Conservation (phyloP, 1,284 basidiomycete genomes). For the Omphalotus olearius region DNA sequence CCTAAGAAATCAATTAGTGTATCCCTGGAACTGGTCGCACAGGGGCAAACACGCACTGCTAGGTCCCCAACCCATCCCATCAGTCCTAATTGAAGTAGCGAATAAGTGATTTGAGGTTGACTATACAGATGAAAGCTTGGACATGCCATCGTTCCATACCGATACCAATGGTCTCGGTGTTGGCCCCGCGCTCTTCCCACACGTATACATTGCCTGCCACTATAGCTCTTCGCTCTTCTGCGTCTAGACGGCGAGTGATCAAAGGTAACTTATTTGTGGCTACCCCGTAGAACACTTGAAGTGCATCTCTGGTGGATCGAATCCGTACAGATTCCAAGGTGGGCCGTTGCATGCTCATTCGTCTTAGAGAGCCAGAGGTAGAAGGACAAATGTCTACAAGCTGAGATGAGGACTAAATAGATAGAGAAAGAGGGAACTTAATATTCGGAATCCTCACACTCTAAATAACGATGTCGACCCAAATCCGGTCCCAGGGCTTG, state of each 20-base stretch:
- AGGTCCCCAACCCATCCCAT: constrained; percentile 77
- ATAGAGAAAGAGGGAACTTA: too few species aligned
- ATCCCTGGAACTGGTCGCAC: constrained; percentile 5
- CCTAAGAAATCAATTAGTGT: constrained; percentile 30
- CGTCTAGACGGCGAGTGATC: constrained; percentile 74
- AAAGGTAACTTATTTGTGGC: constrained; percentile 63
- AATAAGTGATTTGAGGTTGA: neutral
- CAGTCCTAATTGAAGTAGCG: constrained; percentile 9
- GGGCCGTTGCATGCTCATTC: constrained; percentile 57
- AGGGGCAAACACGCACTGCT: constrained; percentile 40
- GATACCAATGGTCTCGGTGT: constrained; percentile 71
- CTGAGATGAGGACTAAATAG: neutral
- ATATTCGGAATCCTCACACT: too few species aligned
- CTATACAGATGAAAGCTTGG: constrained; percentile 1
- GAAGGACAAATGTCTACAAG: neutral
- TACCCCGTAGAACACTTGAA: constrained; percentile 75
- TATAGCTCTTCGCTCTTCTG: constrained; percentile 65
- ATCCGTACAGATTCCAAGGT: constrained; percentile 72
- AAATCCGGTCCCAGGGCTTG: neutral
- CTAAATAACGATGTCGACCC: too few species aligned
- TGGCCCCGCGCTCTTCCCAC: constrained; percentile 79
- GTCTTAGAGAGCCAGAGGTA: neutral
- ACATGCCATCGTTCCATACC: constrained; percentile 78
- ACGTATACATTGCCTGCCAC: constrained; percentile 75
- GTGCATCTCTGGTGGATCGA: constrained; percentile 71